Evolutionary conservation across 1,284 basidiomycete genomes (phyloP), one percentile per base, ranked within the genome.

Genomic region (Ganoderma leucocontextum): DNA sequence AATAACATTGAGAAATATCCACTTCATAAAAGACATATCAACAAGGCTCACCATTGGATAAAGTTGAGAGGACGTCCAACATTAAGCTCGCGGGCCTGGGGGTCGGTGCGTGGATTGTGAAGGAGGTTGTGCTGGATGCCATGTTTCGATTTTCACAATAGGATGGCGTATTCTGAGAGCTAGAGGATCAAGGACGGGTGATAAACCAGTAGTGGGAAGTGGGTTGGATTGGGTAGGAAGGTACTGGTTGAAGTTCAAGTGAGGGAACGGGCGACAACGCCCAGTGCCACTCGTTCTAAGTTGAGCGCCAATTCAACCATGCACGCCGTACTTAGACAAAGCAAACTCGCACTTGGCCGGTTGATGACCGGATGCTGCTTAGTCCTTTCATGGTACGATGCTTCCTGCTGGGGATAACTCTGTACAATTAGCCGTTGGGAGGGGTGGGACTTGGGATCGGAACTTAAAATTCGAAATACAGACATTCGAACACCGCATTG

Each of bases 181-280:
- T 33, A 9, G 8, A 10, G 29, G 7, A 5, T 17, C 17, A 7
- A 12, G 57, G 6, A 9, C 29, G 4, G 25, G 0, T 25, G n/a
- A 19, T 22, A 39, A 22, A 7, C 12, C 0, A 12, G 5, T 2
- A 12, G 22, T 9, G n/a, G 35, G 36, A 12, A 19, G 9, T 5
- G n/a, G 4, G 38, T 29, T 17, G n/a, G 38, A 41, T 25, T 13
- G 13, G 12, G 38, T 17, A 12, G n/a, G 25, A 60, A 15, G 13
- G 58, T 41, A 41, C 22, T 22, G 39, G 58, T 60, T 60, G 36
- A 60, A 42, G 58, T 60, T 55, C 52, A 55, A 55, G 52, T 55
- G 3, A 6, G 13, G 36, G n/a, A 5, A 39, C 36, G 33, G 35
- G 55, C 55, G 33, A 38, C 55, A 57, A 53, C 6, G 3, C 17